phyloP scores from a whole-genome alignment of 1,139 yeast genomes.

The Lodderomyces pseudojiufengensis region DNA sequence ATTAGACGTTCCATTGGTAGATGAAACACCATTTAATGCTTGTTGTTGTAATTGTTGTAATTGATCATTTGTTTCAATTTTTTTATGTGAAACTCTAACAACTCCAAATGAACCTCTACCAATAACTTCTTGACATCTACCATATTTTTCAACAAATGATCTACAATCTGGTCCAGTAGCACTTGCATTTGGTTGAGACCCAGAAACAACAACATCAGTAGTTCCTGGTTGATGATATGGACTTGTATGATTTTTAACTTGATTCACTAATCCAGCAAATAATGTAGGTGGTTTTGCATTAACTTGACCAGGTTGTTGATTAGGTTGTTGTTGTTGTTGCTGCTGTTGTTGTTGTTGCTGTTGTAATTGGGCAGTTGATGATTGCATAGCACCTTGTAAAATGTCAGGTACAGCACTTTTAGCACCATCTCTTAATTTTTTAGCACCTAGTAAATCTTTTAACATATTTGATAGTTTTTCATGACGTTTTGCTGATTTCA shows the following conservation, averaged over 20 bases:
- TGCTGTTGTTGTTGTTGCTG: constrained; percentile 11
- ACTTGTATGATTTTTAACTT: constrained; percentile 41
- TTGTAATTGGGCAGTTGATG: constrained; percentile 12
- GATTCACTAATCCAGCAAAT: constrained; percentile 76
- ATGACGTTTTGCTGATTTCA: constrained; percentile 76
- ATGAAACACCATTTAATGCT: too few relatives aligned
- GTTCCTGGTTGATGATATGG: constrained; percentile 21
- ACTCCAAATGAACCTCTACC: constrained; percentile 50
- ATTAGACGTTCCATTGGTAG: too few relatives aligned
- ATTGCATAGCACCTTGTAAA: constrained; percentile 17
- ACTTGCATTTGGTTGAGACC: neutral
- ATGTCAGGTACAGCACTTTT: constrained; percentile 78
- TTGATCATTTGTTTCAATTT: constrained; percentile 13
- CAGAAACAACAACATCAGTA: constrained; percentile 3
- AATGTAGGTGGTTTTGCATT: constrained; percentile 61
- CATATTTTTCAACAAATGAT: constrained; percentile 47
- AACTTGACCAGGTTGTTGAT: constrained; percentile 4
- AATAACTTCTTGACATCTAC: constrained; percentile 48
- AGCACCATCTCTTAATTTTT: constrained; percentile 76
- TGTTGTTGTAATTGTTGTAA: constrained; percentile 2
- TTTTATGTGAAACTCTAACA: constrained; percentile 45
- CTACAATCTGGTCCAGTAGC: constrained; percentile 25
- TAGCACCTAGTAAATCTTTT: constrained; percentile 79
- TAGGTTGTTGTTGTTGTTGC: constrained; percentile 9
- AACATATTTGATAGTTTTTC: constrained; percentile 86